A percentile compares a stretch with the other conserved stretches of the same genome.
phyloP scores from a whole-genome alignment of 2,329 filamentous ascomycete genomes.

The Chaetothyriales sp. region DNA sequence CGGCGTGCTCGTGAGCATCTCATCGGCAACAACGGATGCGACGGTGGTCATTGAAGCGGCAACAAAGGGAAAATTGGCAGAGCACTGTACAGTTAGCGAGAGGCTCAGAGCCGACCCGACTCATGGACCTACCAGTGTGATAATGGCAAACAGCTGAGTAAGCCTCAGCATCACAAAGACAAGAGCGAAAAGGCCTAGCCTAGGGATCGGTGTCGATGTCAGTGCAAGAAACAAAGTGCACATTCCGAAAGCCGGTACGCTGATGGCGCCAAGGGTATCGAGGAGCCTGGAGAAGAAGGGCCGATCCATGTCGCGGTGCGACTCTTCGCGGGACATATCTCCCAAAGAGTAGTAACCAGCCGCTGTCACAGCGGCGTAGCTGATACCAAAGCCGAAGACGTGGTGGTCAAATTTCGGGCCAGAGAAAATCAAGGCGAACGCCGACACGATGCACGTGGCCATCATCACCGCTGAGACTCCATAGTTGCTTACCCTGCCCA shows the following conservation, averaged over 20 bases:
- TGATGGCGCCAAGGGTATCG: background rate
- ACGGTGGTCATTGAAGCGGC: background rate
- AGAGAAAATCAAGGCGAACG: background rate
- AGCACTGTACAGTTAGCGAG: background rate
- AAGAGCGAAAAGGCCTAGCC: background rate
- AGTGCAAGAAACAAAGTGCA: background rate
- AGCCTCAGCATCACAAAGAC: background rate
- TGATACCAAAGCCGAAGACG: background rate
- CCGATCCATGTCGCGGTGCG: background rate
- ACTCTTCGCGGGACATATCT: background rate
- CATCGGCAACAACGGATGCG: background rate
- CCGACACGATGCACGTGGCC: background rate
- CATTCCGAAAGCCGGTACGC: background rate
- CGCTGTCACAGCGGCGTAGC: background rate
- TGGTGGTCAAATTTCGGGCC: background rate
- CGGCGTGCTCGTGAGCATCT: background rate
- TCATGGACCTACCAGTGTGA: background rate
- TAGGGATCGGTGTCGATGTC: background rate
- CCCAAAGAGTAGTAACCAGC: background rate
- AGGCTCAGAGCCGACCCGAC: background rate
- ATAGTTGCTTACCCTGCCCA: background rate
- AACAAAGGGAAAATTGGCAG: background rate
- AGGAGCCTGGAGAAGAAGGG: background rate
- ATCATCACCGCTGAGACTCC: background rate
- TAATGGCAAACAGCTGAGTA: background rate